Conservation (phyloP, 768 basidiomycete genomes). For the Tricholoma bakamatsutake region DNA sequence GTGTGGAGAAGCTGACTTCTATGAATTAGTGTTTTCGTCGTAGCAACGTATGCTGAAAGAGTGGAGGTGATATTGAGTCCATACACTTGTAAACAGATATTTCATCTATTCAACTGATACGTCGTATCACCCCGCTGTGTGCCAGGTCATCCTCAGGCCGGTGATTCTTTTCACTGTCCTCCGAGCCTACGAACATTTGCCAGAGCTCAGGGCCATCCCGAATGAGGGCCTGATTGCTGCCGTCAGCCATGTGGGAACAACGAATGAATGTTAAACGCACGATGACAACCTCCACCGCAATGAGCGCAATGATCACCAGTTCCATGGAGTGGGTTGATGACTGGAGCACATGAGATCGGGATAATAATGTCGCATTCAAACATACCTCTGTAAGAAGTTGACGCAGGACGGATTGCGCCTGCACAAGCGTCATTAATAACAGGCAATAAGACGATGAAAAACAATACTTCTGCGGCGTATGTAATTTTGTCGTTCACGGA, state of each 20-base stretch:
- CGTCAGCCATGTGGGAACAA: constrained; percentile 1
- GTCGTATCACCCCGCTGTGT: neutral
- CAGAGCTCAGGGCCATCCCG: constrained; percentile 76
- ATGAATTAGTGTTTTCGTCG: neutral
- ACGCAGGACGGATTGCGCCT: constrained; percentile 84
- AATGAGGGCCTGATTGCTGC: constrained; percentile 51
- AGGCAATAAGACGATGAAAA: neutral
- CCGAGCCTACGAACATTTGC: constrained; percentile 40
- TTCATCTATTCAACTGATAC: neutral
- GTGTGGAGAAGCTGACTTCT: no score
- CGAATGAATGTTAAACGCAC: constrained; percentile 37
- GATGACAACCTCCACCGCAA: constrained; percentile 92
- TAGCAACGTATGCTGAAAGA: neutral
- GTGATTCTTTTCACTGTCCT: constrained; percentile 18
- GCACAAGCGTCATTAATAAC: constrained; percentile 4
- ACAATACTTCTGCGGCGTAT: constrained; percentile 71
- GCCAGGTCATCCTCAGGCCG: neutral
- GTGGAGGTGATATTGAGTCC: neutral
- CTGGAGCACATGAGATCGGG: constrained; percentile 30
- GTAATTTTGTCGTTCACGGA: constrained; percentile 91
- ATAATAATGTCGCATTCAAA: neutral
- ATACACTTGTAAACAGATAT: neutral
- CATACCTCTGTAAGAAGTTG: constrained; percentile 82
- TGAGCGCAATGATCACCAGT: constrained; percentile 89
- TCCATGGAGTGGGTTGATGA: constrained; percentile 92